Percentiles rank a stretch among this genome's conserved stretches.
These are phyloP conservation scores for Penicillium aurantiogriseum DNA, from an alignment of 2,329 filamentous ascomycete genomes.

Conservation along the genomic window DNA sequence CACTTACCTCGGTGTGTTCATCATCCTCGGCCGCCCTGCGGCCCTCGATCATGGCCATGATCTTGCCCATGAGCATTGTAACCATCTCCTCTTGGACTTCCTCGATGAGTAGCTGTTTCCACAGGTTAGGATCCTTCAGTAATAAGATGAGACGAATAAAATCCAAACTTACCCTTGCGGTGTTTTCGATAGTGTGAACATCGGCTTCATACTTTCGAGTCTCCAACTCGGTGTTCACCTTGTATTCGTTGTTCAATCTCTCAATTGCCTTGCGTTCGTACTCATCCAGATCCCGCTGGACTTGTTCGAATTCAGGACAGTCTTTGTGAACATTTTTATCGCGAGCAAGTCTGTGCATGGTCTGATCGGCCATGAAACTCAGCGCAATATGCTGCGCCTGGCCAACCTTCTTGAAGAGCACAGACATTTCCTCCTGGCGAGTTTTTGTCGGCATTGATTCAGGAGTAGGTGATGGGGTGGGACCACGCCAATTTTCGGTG, in stretches of 20 bases:
- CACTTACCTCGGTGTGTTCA: constrained; percentile 27
- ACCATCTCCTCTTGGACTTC: constrained; percentile 19
- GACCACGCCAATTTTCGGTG: constrained; percentile 32
- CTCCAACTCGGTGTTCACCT: constrained; percentile 32
- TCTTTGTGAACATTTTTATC: constrained; percentile 44
- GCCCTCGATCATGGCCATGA: constrained; percentile 19
- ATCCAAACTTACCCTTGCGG: constrained; percentile 31
- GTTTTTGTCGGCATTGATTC: constrained; percentile 40
- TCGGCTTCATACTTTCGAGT: constrained; percentile 32
- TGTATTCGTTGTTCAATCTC: constrained; percentile 33
- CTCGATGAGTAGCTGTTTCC: constrained; percentile 11
- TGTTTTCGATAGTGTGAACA: constrained; percentile 33
- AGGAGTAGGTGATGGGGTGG: constrained; percentile 38
- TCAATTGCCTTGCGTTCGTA: constrained; percentile 29
- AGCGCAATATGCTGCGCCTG: constrained; percentile 43
- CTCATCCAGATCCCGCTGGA: constrained; percentile 33
- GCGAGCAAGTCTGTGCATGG: constrained; percentile 39
- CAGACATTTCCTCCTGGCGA: constrained; percentile 44
- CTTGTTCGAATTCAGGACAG: constrained; percentile 39
- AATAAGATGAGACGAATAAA: not conserved
- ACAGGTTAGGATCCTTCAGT: not conserved
- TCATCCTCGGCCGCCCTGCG: constrained; percentile 24
- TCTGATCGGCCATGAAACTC: constrained; percentile 39
- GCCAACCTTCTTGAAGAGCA: constrained; percentile 43
- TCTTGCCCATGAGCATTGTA: constrained; percentile 21